phyloP scores from a whole-genome alignment of 179 eudicot species.

The Sideroxylon spinosum region DNA sequence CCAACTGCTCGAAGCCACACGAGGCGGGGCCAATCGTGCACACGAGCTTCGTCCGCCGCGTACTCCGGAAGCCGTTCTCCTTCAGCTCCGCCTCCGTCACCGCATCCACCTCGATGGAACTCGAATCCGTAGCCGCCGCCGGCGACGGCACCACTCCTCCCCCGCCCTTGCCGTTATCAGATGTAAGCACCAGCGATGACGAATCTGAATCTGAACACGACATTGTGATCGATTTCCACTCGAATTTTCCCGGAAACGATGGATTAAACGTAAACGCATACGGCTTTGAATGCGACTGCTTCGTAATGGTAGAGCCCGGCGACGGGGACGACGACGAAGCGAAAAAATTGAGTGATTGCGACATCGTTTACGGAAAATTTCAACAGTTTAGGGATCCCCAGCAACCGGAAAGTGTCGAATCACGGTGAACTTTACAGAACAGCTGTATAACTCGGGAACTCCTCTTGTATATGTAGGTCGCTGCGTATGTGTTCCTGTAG shows the following conservation, averaged over 20 bases:
- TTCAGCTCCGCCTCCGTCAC: conserved; percentile 63
- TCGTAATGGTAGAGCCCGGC: conserved; percentile 11
- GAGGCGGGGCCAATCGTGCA: conserved; percentile 82
- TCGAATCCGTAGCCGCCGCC: conserved; percentile 19
- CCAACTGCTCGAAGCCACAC: conserved; percentile 60
- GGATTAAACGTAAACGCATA: background rate
- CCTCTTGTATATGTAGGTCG: background rate
- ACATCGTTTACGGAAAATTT: conserved; percentile 18
- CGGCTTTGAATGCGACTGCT: conserved; percentile 17
- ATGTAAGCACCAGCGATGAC: background rate
- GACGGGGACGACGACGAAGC: conserved; percentile 25
- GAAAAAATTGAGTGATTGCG: conserved; percentile 39
- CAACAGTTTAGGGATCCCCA: background rate
- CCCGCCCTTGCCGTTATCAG: conserved; percentile 16
- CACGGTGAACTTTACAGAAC: background rate
- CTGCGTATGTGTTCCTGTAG: background rate
- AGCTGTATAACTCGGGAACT: background rate
- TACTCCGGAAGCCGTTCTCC: conserved; percentile 69
- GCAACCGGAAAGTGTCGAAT: background rate
- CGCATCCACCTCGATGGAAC: conserved; percentile 57
- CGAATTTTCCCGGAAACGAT: background rate
- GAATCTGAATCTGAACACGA: conserved; percentile 21
- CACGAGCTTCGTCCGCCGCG: conserved; percentile 69
- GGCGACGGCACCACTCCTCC: conserved; percentile 5
- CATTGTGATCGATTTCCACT: background rate